Evolutionary conservation across 805 yeast genomes (phyloP).

Genomic region (Lipomyces orientalis): DNA sequence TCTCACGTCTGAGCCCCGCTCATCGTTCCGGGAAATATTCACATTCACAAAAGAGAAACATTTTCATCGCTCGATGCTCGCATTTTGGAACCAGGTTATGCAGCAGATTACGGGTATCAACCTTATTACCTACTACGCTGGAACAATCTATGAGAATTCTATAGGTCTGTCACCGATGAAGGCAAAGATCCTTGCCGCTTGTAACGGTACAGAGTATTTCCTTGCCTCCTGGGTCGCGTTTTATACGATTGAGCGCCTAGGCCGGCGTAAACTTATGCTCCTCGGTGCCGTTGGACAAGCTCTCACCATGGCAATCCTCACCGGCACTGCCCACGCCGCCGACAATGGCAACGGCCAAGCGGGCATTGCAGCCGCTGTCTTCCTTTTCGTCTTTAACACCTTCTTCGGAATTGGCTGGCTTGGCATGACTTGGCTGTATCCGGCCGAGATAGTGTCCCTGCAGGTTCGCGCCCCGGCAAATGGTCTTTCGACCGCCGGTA

Average conservation of each 20-base stretch:
- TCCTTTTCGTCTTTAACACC: conserved; percentile 37
- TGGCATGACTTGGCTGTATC: conserved; percentile 30
- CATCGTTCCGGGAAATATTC: conserved; percentile 32
- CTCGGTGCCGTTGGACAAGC: conserved; percentile 38
- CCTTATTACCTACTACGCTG: conserved; percentile 63
- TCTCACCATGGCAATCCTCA: conserved; percentile 43
- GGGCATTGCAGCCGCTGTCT: conserved; percentile 41
- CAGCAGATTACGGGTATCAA: conserved; percentile 64
- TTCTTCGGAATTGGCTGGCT: conserved; percentile 43
- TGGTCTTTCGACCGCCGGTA: conserved; percentile 59
- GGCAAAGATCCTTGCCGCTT: conserved; percentile 54
- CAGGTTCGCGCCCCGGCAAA: conserved; percentile 59
- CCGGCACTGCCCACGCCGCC: conserved; percentile 48
- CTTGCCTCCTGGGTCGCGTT: conserved; percentile 56
- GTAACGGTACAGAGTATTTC: conserved; percentile 51
- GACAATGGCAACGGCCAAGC: conserved; percentile 44
- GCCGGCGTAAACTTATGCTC: conserved; percentile 50
- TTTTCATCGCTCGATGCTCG: conserved; percentile 57
- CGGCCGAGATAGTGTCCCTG: conserved; percentile 55
- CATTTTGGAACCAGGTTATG: conserved; percentile 53
- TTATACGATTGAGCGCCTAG: conserved; percentile 58
- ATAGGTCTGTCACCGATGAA: conserved; percentile 53
- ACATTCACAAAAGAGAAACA: conserved; percentile 53
- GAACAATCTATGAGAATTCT: conserved; percentile 57
- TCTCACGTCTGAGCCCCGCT: conserved; percentile 7